Evolutionary conservation across 2,329 filamentous ascomycete species (phyloP).

Genomic region (Penicillium sp.): DNA sequence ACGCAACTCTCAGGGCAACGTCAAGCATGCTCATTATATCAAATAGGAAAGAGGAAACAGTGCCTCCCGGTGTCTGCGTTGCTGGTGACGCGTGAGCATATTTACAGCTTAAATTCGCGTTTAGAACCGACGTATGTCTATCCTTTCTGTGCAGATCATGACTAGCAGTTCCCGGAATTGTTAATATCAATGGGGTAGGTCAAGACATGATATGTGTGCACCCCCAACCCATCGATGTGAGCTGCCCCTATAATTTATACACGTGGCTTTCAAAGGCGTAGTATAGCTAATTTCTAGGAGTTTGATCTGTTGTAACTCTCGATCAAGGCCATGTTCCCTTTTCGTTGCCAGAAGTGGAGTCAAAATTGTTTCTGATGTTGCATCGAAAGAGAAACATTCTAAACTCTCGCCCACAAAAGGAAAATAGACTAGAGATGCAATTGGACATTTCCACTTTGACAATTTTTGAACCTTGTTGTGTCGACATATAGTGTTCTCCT

Average conservation of each 20-base stretch:
- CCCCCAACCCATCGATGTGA: not conserved
- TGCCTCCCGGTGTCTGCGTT: not conserved
- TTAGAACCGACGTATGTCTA: not conserved
- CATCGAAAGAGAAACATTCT: slow-evolving; percentile 10
- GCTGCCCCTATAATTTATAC: not conserved
- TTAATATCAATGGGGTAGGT: not conserved
- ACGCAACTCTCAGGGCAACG: slow-evolving; percentile 7
- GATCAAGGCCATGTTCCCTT: not conserved
- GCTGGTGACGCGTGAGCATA: slow-evolving; percentile 7
- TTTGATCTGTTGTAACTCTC: not conserved
- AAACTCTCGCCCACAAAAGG: slow-evolving; percentile 1
- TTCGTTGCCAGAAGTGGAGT: not conserved
- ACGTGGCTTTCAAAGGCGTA: not conserved
- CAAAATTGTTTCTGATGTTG: slow-evolving; percentile 12
- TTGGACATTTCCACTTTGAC: slow-evolving; percentile 3
- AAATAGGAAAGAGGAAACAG: not conserved
- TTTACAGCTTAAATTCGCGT: slow-evolving; percentile 10
- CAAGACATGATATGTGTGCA: not conserved
- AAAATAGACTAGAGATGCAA: not conserved
- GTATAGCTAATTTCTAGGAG: not conserved
- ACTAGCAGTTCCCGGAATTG: not conserved
- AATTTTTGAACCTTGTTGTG: not conserved
- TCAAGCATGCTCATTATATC: not conserved
- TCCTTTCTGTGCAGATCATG: slow-evolving; percentile 10
- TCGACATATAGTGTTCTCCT: slow-evolving; percentile 4